Base-by-base conservation (phyloP, 1,284 basidiomycete genomes). In the Leccinum pachyderme region DNA sequence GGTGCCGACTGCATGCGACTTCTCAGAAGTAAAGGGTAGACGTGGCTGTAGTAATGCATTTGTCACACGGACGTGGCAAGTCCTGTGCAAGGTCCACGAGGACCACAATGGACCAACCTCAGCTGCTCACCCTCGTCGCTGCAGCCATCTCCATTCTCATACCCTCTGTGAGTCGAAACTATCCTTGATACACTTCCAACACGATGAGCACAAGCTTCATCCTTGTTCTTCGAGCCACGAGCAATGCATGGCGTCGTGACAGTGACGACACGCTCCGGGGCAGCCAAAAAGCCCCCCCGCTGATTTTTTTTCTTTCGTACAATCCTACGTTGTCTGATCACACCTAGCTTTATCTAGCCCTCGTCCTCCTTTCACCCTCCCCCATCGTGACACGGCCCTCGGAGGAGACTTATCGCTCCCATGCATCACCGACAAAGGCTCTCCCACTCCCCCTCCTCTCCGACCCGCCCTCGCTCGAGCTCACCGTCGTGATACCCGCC, bases 221-320 rank as follows among this genome's bases (percentile, higher is more conserved):
- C 88, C 89, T 91, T 91, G 88, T 91, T 91, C 88, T 90, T 87
- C 77, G 88, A 91, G 84, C 75, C 68, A 65, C 73, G 83, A 84
- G 88, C 77, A 69, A 58, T 72, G 69, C 62, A 71, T 65, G 61
- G 80, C 86, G 87, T 81, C 77, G 75, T 69, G 74, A 74, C 77
- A 72, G 80, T 61, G 88, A 88, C 83, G 89, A 90, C 46, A 57
- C 75, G 58, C 61, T 56, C 22, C 62, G 12, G 37, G 37, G 9
- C 12, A 29, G 29, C 13, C 72, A 65, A 70, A 60, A 35, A 7
- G 1, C 29, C 60, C 72, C 77, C 24, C 73, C 7, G 58, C 66
- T 63, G 59, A 63, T 39, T 49, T 18, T 37, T 37, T 51, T 57
- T 39, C 58, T 43, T 9, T 31, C 29, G 9, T 18, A 2, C 35